phyloP scores from a whole-genome alignment of 2,329 filamentous ascomycete genomes.

The Lachnellula cervina region DNA sequence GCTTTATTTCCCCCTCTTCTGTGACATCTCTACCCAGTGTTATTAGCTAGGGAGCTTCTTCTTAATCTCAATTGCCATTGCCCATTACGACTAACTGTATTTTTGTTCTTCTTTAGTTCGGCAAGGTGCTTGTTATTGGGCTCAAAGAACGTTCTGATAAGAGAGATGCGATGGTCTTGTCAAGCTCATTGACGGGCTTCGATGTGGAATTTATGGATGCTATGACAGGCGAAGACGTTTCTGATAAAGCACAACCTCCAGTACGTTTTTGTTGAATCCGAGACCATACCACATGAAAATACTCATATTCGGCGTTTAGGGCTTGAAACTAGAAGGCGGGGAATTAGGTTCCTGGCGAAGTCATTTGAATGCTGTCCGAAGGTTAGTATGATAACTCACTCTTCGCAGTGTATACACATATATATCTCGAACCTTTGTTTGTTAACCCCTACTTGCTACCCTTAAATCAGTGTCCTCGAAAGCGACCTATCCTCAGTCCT shows the following conservation, averaged over 20 bases:
- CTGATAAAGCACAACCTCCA: constrained; percentile 39
- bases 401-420: too few relatives aligned
- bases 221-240: constrained; percentile 36
- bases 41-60: neutral
- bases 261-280: neutral
- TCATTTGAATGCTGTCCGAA: constrained; percentile 36
- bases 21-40: neutral
- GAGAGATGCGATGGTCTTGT: constrained; percentile 43
- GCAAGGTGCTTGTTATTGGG: constrained; percentile 43
- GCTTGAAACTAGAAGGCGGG: constrained; percentile 18
- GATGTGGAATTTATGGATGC: constrained; percentile 42
- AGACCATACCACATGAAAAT: neutral
- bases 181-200: constrained; percentile 38
- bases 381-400: constrained; percentile 9
- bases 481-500: constrained; percentile 34
- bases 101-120: constrained; percentile 25
- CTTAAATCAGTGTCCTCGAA: constrained; percentile 29
- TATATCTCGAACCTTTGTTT: too few relatives aligned
- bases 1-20: too few relatives aligned
- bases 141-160: constrained; percentile 45
- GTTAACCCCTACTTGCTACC: too few relatives aligned
- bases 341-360: constrained; percentile 39
- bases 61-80: neutral
- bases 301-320: constrained; percentile 5
- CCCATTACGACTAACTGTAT: neutral